Evolutionary conservation across 176 grass and related monocot genomes (phyloP).

Genomic region (Eleusine indica): DNA sequence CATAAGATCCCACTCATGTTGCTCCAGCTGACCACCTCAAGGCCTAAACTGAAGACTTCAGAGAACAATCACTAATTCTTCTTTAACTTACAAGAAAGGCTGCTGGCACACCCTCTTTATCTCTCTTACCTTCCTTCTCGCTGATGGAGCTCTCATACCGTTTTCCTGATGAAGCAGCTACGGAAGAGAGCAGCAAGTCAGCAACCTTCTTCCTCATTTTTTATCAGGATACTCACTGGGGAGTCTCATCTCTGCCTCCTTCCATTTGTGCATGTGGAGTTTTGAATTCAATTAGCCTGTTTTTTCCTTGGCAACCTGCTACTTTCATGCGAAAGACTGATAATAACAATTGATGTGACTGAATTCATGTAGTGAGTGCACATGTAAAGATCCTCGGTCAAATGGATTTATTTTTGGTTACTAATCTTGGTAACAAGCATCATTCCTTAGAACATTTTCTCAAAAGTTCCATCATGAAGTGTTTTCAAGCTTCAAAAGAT

Average conservation of each 20-base stretch:
- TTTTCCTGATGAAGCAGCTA: not conserved
- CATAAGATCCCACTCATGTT: conserved; percentile 7
- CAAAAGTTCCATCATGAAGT: not conserved
- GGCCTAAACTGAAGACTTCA: not conserved
- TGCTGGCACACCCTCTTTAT: not conserved
- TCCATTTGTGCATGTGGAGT: not conserved
- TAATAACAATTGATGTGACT: not conserved
- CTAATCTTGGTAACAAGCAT: not conserved
- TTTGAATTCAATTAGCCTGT: not conserved
- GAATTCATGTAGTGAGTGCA: not conserved
- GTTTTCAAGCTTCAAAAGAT: not conserved
- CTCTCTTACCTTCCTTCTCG: not conserved
- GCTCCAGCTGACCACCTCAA: not conserved
- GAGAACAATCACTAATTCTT: not conserved
- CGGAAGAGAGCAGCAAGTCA: not conserved
- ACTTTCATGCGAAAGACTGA: not conserved
- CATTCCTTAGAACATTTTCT: not conserved
- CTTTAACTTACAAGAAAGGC: not conserved
- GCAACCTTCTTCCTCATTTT: not conserved
- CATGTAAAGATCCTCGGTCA: not conserved
- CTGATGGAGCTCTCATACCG: not conserved
- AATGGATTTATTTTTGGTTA: not conserved
- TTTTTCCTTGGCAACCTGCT: not conserved
- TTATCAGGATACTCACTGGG: not conserved
- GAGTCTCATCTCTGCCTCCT: not conserved